phyloP scores from a whole-genome alignment of 1,284 basidiomycete species.

The Earliella scabrosa region DNA sequence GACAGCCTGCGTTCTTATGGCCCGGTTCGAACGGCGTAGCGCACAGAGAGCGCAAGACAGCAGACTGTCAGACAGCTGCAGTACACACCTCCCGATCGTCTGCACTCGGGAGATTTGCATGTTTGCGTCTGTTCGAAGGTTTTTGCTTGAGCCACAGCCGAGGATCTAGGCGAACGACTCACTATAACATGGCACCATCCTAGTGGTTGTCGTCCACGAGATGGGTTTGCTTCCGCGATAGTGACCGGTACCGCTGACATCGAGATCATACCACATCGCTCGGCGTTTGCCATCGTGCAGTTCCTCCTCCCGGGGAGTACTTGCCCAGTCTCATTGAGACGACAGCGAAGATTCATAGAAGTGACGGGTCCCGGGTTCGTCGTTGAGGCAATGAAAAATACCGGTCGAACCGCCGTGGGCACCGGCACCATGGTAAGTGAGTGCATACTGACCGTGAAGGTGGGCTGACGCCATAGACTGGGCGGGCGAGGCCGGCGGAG shows the following conservation, averaged over 20 bases:
- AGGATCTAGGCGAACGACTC: not conserved
- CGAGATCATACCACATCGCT: not conserved
- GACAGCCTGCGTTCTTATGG: slow-evolving; percentile 4
- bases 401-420: too few relatives aligned
- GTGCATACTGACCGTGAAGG: too few relatives aligned
- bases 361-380: too few relatives aligned
- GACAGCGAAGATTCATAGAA: too few relatives aligned
- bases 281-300: not conserved
- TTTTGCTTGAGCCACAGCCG: not conserved
- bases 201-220: not conserved
- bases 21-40: not conserved
- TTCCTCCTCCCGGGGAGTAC: too few relatives aligned
- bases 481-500: not conserved
- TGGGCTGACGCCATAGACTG: too few relatives aligned
- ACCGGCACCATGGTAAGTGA: too few relatives aligned
- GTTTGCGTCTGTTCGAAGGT: not conserved
- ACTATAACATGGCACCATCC: not conserved
- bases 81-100: not conserved
- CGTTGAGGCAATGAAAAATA: too few relatives aligned
- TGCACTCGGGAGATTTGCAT: not conserved
- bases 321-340: too few relatives aligned
- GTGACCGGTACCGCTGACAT: not conserved
- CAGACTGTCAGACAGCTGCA: not conserved
- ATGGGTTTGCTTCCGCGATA: not conserved
- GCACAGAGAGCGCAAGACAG: not conserved